Base-by-base conservation (phyloP, 1,139 yeast genomes). In the Saccharomyces hybrid region DNA sequence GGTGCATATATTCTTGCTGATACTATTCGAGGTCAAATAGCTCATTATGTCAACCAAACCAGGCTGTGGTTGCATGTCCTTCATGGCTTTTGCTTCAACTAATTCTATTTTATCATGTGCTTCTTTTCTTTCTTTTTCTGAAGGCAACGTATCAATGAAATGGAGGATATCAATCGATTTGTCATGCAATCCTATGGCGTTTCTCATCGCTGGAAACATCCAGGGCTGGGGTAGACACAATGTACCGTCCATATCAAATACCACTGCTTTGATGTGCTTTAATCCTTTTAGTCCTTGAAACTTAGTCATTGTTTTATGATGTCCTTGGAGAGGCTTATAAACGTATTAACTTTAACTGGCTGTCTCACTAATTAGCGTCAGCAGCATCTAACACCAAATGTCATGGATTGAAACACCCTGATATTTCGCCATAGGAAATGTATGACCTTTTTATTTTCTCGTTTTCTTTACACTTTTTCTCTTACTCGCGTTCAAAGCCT, bases 191-290 rank as follows among this genome's bases (percentile, higher is more conserved):
- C 82, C 81, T 28, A 83, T 70, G 0, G 82, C 82, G 16, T 74
- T 72, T 54, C 88, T 72, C 88, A 83, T 83, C 52, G 78, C 78
- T 16, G 71, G 72, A 65, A 83, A 83, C 88, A 83, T 83, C 79
- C 84, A 80, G 0, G 83, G 79, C 69, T 82, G 86, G 1, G 88
- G 87, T 27, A 78, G 70, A 59, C 86, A 81, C 51, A 83, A 63
- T 0, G 88, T 83, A 5, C 88, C 88, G 61, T 83, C 88, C 88
- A 83, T 83, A 60, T 83, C 88, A 62, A 83, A 83, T 1, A 83
- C 73, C 4, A 83, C 66, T 0, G 86, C 86, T 50, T 71, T 72
- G 47, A 81, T 67, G 1, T 65, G 62, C 4, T 69, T n/a, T 42
- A 44, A 30, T 11, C 31, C n/a, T 13, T 38, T 20, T n/a, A 50